Evolutionary conservation across 2,329 filamentous ascomycete genomes (phyloP).

Genomic region (Stagonosporopsis vannaccii): DNA sequence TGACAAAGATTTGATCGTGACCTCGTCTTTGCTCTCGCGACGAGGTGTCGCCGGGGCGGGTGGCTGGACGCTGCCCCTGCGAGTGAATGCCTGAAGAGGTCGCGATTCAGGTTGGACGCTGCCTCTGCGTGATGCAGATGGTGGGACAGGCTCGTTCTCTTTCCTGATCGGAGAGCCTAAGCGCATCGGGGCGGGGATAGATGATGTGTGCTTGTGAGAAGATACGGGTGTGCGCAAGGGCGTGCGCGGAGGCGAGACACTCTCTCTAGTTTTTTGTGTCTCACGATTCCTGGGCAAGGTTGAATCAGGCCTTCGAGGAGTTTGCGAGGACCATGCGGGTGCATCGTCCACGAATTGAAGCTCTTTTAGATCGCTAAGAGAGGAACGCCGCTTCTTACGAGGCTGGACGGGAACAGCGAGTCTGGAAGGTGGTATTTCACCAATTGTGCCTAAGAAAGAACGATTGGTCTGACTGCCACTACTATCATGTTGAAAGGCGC

Average conservation of each 20-base stretch:
- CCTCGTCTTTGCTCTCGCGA: slow-evolving; percentile 41
- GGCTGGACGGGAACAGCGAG: slow-evolving; percentile 33
- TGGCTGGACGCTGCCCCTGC: slow-evolving; percentile 37
- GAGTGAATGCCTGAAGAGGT: slow-evolving; percentile 5
- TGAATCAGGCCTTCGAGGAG: slow-evolving; percentile 42
- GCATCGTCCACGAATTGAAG: slow-evolving; percentile 65
- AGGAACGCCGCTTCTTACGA: slow-evolving; percentile 84
- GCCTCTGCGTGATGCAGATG: slow-evolving; percentile 11
- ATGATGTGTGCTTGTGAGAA: slow-evolving; percentile 49
- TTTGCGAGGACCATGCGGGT: slow-evolving; percentile 49
- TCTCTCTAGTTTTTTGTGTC: slow-evolving; percentile 18
- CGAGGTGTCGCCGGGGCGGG: slow-evolving; percentile 26
- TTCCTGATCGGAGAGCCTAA: slow-evolving; percentile 56
- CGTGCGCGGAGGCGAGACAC: slow-evolving; percentile 42
- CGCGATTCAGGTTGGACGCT: slow-evolving; percentile 13
- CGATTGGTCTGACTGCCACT: slow-evolving; percentile 45
- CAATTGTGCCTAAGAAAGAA: slow-evolving; percentile 59
- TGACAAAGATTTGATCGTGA: slow-evolving; percentile 49
- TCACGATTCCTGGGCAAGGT: slow-evolving; percentile 26
- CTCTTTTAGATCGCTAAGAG: slow-evolving; percentile 81
- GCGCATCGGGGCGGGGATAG: slow-evolving; percentile 50
- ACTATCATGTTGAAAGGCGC: slow-evolving; percentile 58
- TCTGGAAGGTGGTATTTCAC: slow-evolving; percentile 53
- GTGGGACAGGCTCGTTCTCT: slow-evolving; percentile 51
- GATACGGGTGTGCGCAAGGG: slow-evolving; percentile 42